Conservation (phyloP, 441 rosid species). For the Brassica balearica region DNA sequence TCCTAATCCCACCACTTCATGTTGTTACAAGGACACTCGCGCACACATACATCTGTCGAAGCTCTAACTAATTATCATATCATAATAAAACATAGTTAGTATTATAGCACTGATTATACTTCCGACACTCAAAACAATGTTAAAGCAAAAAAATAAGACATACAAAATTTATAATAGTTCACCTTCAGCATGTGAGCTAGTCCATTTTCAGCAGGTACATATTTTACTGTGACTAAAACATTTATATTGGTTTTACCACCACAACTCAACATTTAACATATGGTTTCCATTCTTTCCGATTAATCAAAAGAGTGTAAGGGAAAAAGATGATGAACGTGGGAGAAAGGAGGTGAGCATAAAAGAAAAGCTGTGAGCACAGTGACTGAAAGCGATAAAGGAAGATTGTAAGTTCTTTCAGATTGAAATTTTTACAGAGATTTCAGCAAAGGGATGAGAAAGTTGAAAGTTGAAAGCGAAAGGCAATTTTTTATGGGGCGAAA, state of each 20-base stretch:
- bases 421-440: constrained; percentile 35
- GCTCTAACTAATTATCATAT: not conserved
- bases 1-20: constrained; percentile 35
- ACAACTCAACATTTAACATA: constrained; percentile 8
- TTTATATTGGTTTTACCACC: not conserved
- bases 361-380: constrained; percentile 38
- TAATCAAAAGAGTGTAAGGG: not conserved
- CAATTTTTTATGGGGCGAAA: constrained; percentile 36
- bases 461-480: constrained; percentile 39
- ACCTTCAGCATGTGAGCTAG: not conserved
- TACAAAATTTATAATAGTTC: not conserved
- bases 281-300: constrained; percentile 17
- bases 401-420: constrained; percentile 33
- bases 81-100: not conserved
- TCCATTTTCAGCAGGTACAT: not conserved
- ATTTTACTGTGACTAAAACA: not conserved
- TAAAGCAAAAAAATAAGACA: not conserved
- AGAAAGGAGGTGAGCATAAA: constrained; percentile 34
- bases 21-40: constrained; percentile 22
- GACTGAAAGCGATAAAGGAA: constrained; percentile 39
- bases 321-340: constrained; percentile 34
- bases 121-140: not conserved
- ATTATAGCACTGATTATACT: not conserved
- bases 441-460: constrained; percentile 33
- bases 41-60: not conserved